Conservation (phyloP, 2,329 filamentous ascomycete genomes). For the Fusarium succisae region DNA sequence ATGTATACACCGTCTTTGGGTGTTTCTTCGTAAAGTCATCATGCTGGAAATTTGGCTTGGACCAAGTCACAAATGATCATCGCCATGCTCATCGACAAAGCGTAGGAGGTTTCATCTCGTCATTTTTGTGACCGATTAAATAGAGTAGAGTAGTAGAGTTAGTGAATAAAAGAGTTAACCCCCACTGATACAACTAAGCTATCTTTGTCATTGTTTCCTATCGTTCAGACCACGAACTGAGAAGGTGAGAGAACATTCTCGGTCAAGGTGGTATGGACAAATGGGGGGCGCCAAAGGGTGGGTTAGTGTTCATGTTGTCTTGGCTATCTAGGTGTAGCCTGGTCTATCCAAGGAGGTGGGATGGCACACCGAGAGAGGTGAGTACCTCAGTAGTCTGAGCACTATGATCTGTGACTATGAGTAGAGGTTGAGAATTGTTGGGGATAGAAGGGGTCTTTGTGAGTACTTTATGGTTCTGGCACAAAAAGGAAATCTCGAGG, state of each 20-base stretch:
- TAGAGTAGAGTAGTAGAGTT: background rate
- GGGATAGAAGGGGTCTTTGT: background rate
- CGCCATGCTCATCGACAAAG: background rate
- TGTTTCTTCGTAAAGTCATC: background rate
- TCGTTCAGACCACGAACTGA: constrained; percentile 15
- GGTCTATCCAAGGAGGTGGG: constrained; percentile 17
- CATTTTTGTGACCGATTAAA: background rate
- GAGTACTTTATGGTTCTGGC: background rate
- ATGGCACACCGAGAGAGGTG: constrained; percentile 32
- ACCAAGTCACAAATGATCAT: constrained; percentile 21
- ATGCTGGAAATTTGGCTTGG: background rate
- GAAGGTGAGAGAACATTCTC: constrained; percentile 18
- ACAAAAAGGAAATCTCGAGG: background rate
- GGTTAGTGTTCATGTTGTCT: constrained; percentile 33
- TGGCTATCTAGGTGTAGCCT: constrained; percentile 33
- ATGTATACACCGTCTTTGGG: constrained; percentile 35
- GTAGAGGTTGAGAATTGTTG: background rate
- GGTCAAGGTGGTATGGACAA: constrained; percentile 26
- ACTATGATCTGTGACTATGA: background rate
- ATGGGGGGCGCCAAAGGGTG: constrained; percentile 16
- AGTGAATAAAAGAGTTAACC: background rate
- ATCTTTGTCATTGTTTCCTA: constrained; percentile 37
- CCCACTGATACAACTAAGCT: constrained; percentile 23
- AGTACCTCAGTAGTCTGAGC: background rate
- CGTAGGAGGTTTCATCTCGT: constrained; percentile 20